Percentiles rank a stretch among this genome's conserved stretches.
Conservation (phyloP, 257 asterid genomes). For the Gardenia jasminoides region DNA sequence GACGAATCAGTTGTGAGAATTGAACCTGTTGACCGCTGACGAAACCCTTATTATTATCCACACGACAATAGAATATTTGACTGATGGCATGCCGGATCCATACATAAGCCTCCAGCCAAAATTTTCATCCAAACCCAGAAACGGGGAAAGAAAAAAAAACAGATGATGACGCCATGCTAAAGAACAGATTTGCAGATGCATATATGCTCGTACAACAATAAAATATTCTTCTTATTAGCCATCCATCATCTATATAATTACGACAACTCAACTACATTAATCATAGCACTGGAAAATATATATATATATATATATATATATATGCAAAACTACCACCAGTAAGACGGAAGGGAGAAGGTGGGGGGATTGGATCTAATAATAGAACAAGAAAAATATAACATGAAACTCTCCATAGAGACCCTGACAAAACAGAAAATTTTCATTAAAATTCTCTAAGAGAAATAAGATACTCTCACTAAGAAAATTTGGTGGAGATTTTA, state of each 20-base stretch:
- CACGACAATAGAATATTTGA: background rate
- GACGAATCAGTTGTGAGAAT: slow-evolving; percentile 8
- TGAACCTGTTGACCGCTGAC: slow-evolving; percentile 1
- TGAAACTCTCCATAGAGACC: background rate
- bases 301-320: no score
- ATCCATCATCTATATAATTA: no score
- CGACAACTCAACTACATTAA: slow-evolving; percentile 8
- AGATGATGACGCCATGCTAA: background rate
- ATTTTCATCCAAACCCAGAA: background rate
- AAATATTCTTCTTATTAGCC: no score
- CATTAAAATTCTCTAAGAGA: no score
- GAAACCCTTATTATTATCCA: background rate
- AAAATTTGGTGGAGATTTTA: no score
- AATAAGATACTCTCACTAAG: no score
- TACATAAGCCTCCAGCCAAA: slow-evolving; percentile 7
- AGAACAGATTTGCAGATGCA: background rate
- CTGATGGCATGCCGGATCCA: background rate
- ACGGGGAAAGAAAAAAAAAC: no score
- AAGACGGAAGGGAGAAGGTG: background rate
- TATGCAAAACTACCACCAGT: background rate
- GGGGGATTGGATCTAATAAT: no score
- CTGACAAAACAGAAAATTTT: no score
- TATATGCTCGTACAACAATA: background rate
- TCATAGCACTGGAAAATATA: background rate
- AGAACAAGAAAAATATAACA: no score